phyloP scores from a whole-genome alignment of 441 rosid species.

The Gossypium davidsonii region DNA sequence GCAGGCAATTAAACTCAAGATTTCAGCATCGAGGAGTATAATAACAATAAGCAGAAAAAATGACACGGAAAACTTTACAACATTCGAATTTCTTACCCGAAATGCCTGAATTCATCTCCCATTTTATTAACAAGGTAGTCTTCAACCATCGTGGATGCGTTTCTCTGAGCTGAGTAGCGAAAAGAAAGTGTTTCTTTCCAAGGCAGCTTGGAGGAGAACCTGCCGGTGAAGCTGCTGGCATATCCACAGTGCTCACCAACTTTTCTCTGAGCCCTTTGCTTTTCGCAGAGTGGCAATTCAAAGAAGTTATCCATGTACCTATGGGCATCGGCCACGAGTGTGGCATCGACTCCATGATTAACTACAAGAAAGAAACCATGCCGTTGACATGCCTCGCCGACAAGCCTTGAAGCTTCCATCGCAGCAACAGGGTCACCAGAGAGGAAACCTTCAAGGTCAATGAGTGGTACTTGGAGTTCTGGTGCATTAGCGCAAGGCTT shows the following conservation, averaged over 20 bases:
- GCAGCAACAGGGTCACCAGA: constrained; percentile 47
- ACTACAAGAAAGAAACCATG: constrained; percentile 89
- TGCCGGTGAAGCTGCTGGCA: constrained; percentile 94
- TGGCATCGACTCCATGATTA: constrained; percentile 67
- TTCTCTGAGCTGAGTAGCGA: constrained; percentile 42
- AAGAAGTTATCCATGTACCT: constrained; percentile 58
- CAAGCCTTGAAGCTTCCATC: constrained; percentile 48
- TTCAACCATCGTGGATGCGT: constrained; percentile 34
- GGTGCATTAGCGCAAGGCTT: constrained; percentile 47
- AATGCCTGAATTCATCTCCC: constrained; percentile 62
- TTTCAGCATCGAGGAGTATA: not conserved
- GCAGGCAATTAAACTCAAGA: constrained; percentile 6
- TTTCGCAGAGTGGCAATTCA: constrained; percentile 63
- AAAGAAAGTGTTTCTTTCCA: constrained; percentile 98
- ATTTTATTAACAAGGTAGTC: constrained; percentile 51
- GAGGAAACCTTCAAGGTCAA: constrained; percentile 60
- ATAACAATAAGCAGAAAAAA: not conserved
- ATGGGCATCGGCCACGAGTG: constrained; percentile 64
- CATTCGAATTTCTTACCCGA: constrained; percentile 47
- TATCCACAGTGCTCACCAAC: constrained; percentile 81
- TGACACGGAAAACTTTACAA: not conserved
- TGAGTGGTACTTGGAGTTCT: constrained; percentile 62
- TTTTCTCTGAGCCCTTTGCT: constrained; percentile 69
- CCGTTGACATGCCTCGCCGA: constrained; percentile 65
- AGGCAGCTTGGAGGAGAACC: constrained; percentile 84